Conservation (phyloP, 2,329 filamentous ascomycete species). For the Cladobotryum mycophilum region DNA sequence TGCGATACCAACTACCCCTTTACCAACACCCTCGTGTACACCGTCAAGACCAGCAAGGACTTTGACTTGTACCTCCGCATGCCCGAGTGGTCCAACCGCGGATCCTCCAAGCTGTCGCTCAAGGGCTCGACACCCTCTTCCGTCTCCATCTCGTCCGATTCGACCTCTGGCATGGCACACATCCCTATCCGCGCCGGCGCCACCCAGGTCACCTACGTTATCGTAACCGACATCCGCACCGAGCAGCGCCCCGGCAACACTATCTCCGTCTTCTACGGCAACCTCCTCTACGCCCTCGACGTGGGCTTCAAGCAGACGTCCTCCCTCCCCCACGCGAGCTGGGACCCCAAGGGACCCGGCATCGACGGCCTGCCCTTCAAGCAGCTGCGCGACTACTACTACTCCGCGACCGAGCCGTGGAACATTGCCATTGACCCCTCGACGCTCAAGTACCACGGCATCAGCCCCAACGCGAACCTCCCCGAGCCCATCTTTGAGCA, state of each 20-base stretch:
- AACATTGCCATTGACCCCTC: constrained; percentile 23
- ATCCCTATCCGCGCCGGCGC: constrained; percentile 15
- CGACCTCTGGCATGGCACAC: constrained; percentile 18
- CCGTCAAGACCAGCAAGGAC: constrained; percentile 18
- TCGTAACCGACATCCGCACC: constrained; percentile 16
- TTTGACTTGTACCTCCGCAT: constrained; percentile 26
- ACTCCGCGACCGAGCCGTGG: constrained; percentile 26
- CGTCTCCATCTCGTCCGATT: constrained; percentile 12
- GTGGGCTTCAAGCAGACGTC: constrained; percentile 25
- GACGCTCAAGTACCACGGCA: constrained; percentile 19
- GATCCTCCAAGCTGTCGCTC: constrained; percentile 6
- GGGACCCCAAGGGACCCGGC: constrained; percentile 13
- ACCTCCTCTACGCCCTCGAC: constrained; percentile 37
- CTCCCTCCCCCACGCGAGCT: constrained; percentile 18
- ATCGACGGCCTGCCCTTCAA: constrained; percentile 17
- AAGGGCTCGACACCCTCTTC: constrained; percentile 5
- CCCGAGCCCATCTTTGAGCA: constrained; percentile 21
- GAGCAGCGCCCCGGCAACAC: constrained; percentile 26
- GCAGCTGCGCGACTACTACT: constrained; percentile 25
- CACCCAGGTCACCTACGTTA: constrained; percentile 15
- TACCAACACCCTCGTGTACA: constrained; percentile 22
- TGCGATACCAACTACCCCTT: constrained; percentile 44
- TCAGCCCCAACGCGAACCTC: constrained; percentile 20
- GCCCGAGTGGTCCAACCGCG: constrained; percentile 18
- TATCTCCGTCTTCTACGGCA: constrained; percentile 36